phyloP scores from a whole-genome alignment of 2,329 filamentous ascomycete genomes.

The Neonectria punicea region DNA sequence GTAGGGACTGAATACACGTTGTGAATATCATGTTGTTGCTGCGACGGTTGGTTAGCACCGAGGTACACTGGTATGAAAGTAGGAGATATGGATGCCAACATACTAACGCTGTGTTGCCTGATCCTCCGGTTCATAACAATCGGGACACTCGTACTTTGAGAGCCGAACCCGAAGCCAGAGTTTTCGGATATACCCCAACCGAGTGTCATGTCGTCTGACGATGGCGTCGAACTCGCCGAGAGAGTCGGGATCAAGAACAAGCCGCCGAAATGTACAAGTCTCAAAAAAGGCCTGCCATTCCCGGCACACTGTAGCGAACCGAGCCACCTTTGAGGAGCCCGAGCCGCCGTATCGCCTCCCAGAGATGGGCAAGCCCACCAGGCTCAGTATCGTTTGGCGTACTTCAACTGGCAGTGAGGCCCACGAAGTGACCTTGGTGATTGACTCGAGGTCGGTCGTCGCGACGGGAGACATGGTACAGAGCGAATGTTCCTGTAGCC shows the following conservation, averaged over 20 bases:
- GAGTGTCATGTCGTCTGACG: conserved; percentile 23
- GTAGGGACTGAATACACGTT: conserved; percentile 19
- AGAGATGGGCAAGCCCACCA: conserved; percentile 14
- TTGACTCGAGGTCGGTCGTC: conserved; percentile 13
- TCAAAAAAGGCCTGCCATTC: conserved; percentile 29
- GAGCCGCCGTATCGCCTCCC: conserved; percentile 9
- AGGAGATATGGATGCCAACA: conserved; percentile 19
- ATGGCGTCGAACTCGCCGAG: conserved; percentile 21
- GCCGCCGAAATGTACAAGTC: conserved; percentile 25
- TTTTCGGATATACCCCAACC: conserved; percentile 28
- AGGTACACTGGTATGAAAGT: conserved; percentile 11
- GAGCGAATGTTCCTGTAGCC: conserved; percentile 6
- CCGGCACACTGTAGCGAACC: conserved; percentile 23
- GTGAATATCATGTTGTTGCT: conserved; percentile 31
- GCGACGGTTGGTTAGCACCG: conserved; percentile 16
- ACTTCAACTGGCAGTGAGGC: conserved; percentile 22
- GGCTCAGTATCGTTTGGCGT: conserved; percentile 23
- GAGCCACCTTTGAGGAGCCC: conserved; percentile 21
- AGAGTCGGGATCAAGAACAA: conserved; percentile 25
- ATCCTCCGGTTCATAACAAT: conserved; percentile 26
- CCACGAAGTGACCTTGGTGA: conserved; percentile 19
- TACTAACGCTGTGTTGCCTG: conserved; percentile 20
- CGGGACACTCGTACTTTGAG: conserved; percentile 23
- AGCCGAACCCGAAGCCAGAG: conserved; percentile 29
- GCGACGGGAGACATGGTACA: conserved; percentile 13